These are phyloP conservation scores for Austroboletus eburneus DNA, from an alignment of 768 basidiomycete species.

Conservation along the genomic window DNA sequence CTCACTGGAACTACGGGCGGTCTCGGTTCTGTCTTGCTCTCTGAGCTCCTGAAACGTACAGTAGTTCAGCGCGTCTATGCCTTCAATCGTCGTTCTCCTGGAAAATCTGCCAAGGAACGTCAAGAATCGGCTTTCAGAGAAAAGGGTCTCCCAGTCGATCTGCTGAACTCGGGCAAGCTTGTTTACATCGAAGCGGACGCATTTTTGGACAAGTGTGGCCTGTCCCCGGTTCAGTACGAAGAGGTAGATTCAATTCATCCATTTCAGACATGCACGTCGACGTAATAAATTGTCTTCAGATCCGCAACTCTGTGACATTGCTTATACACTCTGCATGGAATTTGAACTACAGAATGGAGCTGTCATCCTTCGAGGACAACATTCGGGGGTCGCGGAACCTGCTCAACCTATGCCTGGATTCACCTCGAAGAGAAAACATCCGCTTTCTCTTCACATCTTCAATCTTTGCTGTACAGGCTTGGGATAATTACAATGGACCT, in stretches of 20 bases:
- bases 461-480: constrained; percentile 31
- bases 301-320: constrained; percentile 26
- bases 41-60: constrained; percentile 21
- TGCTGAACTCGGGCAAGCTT: constrained; percentile 31
- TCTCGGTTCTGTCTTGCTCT: constrained; percentile 36
- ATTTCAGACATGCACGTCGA: too few relatives aligned
- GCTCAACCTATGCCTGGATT: constrained; percentile 28
- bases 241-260: too few relatives aligned
- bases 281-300: constrained; percentile 18
- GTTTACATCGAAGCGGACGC: constrained; percentile 34
- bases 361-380: constrained; percentile 42
- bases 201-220: constrained; percentile 25
- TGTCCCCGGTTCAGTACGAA: constrained; percentile 20
- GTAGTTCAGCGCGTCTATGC: constrained; percentile 14
- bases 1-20: constrained; percentile 40
- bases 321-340: constrained; percentile 35
- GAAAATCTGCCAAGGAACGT: constrained; percentile 15
- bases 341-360: constrained; percentile 36
- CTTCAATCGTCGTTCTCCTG: too few relatives aligned
- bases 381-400: constrained; percentile 37
- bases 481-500: constrained; percentile 26
- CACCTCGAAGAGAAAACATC: constrained; percentile 20
- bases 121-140: constrained; percentile 28
- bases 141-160: constrained; percentile 24
- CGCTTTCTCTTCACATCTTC: constrained; percentile 42